These are phyloP conservation scores for Biscutella auriculata DNA, from an alignment of 441 rosid genomes.

Conservation along the genomic window DNA sequence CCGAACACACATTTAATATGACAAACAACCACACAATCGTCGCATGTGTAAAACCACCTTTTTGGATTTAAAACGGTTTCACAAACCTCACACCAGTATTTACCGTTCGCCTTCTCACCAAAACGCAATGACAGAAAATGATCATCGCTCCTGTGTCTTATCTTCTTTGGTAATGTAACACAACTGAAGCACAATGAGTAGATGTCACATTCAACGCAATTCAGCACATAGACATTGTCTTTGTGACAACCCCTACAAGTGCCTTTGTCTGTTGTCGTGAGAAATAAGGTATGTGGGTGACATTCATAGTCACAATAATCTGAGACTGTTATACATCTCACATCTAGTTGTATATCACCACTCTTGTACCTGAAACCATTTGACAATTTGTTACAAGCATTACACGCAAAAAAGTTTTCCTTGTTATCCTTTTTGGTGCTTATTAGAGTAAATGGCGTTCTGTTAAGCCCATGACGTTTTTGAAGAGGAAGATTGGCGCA, in stretches of 20 bases:
- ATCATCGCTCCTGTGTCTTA: not conserved
- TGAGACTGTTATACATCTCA: not conserved
- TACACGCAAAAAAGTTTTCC: not conserved
- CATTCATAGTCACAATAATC: not conserved
- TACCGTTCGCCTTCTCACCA: not conserved
- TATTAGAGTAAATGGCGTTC: too few relatives aligned
- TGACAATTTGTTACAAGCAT: not conserved
- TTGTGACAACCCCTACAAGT: not conserved
- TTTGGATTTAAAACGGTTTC: not conserved
- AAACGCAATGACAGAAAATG: not conserved
- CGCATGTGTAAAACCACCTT: slow-evolving; percentile 1
- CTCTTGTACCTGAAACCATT: not conserved
- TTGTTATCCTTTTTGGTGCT: too few relatives aligned
- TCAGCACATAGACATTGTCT: not conserved
- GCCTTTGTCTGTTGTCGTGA: not conserved
- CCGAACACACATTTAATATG: slow-evolving; percentile 5
- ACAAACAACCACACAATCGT: not conserved
- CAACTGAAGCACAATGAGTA: not conserved
- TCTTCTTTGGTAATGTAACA: not conserved
- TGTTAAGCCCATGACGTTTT: not conserved
- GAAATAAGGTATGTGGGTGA: not conserved
- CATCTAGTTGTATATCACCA: not conserved
- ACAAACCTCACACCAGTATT: slow-evolving; percentile 12
- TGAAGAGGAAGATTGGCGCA: slow-evolving; percentile 6
- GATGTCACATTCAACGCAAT: not conserved